Percentiles rank a stretch among this genome's conserved stretches.
These are phyloP conservation scores for Solanum tarapatanum DNA, from an alignment of 257 asterid species.

Conservation along the genomic window DNA sequence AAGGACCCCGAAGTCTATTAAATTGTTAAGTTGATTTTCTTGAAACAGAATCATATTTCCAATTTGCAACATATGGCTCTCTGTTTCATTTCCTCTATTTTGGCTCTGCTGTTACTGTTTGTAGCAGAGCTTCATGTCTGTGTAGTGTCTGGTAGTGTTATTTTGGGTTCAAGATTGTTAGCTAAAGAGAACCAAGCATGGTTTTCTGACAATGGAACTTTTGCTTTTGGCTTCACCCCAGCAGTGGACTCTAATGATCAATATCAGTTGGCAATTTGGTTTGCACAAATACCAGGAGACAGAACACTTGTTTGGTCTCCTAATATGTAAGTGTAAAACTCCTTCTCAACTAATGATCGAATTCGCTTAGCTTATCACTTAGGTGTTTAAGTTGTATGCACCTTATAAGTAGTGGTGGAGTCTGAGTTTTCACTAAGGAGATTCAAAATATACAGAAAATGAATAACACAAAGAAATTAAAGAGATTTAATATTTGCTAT, in stretches of 20 bases:
- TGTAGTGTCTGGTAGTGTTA: constrained; percentile 19
- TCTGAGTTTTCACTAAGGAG: neutral
- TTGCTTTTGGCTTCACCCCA: constrained; percentile 64
- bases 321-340: constrained; percentile 40
- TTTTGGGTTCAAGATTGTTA: constrained; percentile 45
- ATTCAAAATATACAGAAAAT: neutral
- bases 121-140: constrained; percentile 10
- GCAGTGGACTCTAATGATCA: constrained; percentile 14
- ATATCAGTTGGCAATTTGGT: constrained; percentile 69
- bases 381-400: neutral
- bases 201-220: constrained; percentile 70
- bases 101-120: constrained; percentile 8
- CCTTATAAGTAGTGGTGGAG: neutral
- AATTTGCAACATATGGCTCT: constrained; percentile 7
- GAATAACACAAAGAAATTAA: neutral
- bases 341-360: neutral
- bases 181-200: constrained; percentile 55
- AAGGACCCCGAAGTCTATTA: constrained; percentile 13
- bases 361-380: neutral
- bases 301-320: constrained; percentile 72
- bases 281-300: constrained; percentile 63
- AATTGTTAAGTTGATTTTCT: neutral
- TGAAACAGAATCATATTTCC: neutral
- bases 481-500: too few relatives aligned
- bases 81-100: neutral